phyloP scores from a whole-genome alignment of 2,329 filamentous ascomycete genomes.

The Alternaria alternata region DNA sequence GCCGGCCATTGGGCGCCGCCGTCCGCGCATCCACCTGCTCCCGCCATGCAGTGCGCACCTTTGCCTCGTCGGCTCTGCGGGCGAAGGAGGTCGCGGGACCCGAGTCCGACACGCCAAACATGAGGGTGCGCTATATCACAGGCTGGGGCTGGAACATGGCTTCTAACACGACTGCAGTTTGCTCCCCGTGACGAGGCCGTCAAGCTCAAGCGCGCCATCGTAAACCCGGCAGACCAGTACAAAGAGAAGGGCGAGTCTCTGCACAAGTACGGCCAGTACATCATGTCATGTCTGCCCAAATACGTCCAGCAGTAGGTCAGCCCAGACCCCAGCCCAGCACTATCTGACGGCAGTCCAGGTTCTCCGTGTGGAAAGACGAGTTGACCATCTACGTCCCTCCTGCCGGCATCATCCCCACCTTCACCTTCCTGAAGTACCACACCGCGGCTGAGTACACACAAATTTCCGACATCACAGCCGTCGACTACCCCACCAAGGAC shows the following conservation, averaged over 20 bases:
- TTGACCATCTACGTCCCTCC: slow-evolving; percentile 93
- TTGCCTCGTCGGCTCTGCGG: slow-evolving; percentile 53
- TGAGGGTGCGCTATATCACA: slow-evolving; percentile 50
- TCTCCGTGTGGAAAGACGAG: slow-evolving; percentile 99
- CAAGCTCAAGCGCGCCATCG: slow-evolving; percentile 76
- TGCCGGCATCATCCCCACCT: slow-evolving; percentile 85
- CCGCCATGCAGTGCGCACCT: slow-evolving; percentile 49
- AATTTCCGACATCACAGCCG: slow-evolving; percentile 88
- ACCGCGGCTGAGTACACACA: slow-evolving; percentile 97
- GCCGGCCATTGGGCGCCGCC: slow-evolving; percentile 50
- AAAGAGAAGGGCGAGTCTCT: slow-evolving; percentile 84
- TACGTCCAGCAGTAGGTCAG: slow-evolving; percentile 84
- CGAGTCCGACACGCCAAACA: slow-evolving; percentile 55
- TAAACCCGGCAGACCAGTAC: slow-evolving; percentile 95
- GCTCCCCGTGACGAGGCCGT: slow-evolving; percentile 53
- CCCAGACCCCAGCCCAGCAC: background rate
- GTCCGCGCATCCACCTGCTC: slow-evolving; percentile 47
- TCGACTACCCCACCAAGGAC: slow-evolving; percentile 94
- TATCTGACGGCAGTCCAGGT: slow-evolving; percentile 54
- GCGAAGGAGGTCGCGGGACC: slow-evolving; percentile 56
- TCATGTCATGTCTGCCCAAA: slow-evolving; percentile 96
- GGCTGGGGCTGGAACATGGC: too few species aligned
- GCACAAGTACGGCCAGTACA: slow-evolving; percentile 94
- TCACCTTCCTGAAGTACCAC: slow-evolving; percentile 96
- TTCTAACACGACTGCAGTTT: slow-evolving; percentile 45